phyloP scores from a whole-genome alignment of 345 rosid species.

The Sisymbrium altissimum region DNA sequence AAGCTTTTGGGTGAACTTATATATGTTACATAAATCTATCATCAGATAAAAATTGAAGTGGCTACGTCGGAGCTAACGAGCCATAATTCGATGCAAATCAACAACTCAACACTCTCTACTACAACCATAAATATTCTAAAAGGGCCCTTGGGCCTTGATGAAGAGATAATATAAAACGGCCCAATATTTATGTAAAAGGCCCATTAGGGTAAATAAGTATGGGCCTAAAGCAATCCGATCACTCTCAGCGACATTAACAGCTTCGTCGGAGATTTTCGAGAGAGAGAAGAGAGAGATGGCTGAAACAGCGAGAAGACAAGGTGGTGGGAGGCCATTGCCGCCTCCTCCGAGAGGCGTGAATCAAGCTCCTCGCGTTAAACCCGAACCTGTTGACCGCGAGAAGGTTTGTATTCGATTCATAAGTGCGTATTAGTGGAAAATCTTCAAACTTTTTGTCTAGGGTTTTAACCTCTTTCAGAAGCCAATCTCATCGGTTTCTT shows the following conservation, averaged over 20 bases:
- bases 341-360: slow-evolving; percentile 58
- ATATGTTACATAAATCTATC: not conserved
- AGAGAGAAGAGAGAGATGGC: slow-evolving; percentile 44
- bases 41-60: not conserved
- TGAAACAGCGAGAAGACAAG: slow-evolving; percentile 54
- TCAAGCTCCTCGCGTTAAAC: slow-evolving; percentile 52
- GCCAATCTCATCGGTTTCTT: not conserved
- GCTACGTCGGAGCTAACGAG: not conserved
- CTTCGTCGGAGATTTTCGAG: not conserved
- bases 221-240: slow-evolving; percentile 2
- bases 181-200: not conserved
- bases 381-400: slow-evolving; percentile 80
- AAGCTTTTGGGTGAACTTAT: not conserved
- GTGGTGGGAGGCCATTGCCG: slow-evolving; percentile 59
- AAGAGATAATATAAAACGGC: not conserved
- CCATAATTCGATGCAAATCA: not conserved
- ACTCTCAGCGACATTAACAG: not conserved
- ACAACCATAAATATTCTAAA: not conserved
- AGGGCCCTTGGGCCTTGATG: not conserved
- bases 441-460: not conserved
- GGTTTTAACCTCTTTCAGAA: not conserved
- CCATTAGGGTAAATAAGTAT: not conserved
- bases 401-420: slow-evolving; percentile 45
- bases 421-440: not conserved
- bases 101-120: not conserved